These are phyloP conservation scores for Pseudotulostoma volvatum DNA, from an alignment of 495 filamentous ascomycete species.

Conservation along the genomic window DNA sequence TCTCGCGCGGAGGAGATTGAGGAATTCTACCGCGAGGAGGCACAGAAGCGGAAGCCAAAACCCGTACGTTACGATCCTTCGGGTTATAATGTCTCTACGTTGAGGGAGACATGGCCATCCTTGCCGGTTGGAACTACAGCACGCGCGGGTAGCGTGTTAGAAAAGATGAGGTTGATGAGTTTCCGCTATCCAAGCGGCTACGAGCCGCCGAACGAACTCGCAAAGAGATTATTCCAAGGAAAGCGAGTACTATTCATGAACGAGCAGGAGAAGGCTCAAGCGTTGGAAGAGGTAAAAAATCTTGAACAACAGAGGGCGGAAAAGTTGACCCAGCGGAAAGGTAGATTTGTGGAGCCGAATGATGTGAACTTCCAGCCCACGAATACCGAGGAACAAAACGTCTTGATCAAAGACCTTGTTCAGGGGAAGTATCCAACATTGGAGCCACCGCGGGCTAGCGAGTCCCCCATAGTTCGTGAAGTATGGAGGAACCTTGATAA, in stretches of 20 bases:
- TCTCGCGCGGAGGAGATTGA: conserved; percentile 14
- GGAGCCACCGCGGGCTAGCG: conserved; percentile 5
- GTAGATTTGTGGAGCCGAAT: conserved; percentile 23
- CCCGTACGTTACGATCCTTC: conserved; percentile 22
- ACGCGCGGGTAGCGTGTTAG: conserved; percentile 17
- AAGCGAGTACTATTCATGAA: conserved; percentile 26
- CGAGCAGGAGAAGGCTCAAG: conserved; percentile 23
- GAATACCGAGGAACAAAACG: conserved; percentile 38
- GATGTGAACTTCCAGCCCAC: conserved; percentile 26
- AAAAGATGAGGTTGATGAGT: conserved; percentile 21
- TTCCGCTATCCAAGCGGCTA: conserved; percentile 25
- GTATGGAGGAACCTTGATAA: conserved; percentile 25
- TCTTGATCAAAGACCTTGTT: conserved; percentile 59
- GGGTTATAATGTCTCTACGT: conserved; percentile 12
- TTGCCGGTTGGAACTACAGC: conserved; percentile 19
- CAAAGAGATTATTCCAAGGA: conserved; percentile 22
- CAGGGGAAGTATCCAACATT: conserved; percentile 27
- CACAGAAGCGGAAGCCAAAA: conserved; percentile 14
- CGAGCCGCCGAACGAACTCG: conserved; percentile 23
- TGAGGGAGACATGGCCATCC: conserved; percentile 29
- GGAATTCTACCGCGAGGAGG: conserved; percentile 16
- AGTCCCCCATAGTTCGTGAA: conserved; percentile 18
- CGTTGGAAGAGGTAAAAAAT: conserved; percentile 20
- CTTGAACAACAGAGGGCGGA: conserved; percentile 23
- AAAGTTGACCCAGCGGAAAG: conserved; percentile 25